Conservation (phyloP, 73 alveolate genomes). For the Effrenium voratum region DNA sequence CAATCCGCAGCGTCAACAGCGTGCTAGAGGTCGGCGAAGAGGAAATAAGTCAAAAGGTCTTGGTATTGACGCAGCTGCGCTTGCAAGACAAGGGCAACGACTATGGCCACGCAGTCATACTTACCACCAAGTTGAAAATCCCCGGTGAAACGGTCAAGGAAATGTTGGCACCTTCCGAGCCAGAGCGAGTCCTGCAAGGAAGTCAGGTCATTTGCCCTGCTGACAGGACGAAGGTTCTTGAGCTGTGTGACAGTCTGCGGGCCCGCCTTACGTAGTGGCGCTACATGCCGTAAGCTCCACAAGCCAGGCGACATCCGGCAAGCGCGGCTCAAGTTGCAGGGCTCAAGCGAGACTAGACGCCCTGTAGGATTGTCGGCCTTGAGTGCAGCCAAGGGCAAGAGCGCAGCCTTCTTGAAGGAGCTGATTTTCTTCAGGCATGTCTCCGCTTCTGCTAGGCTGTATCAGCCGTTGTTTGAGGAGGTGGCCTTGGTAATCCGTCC, state of each 20-base stretch:
- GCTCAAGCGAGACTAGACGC: neutral
- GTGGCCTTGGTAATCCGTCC: neutral
- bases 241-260: neutral
- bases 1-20: neutral
- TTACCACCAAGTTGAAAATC: neutral
- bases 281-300: neutral
- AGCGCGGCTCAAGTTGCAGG: neutral
- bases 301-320: neutral
- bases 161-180: neutral
- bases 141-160: neutral
- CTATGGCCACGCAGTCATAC: constrained; percentile 4
- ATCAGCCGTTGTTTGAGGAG: neutral
- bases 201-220: constrained; percentile 31
- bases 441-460: neutral
- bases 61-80: constrained; percentile 3
- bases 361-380: neutral
- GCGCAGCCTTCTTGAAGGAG: neutral
- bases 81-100: neutral
- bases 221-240: neutral
- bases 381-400: neutral
- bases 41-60: neutral
- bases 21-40: neutral
- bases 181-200: constrained; percentile 3
- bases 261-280: constrained; percentile 6
- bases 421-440: neutral